phyloP scores from a whole-genome alignment of 2,329 filamentous ascomycete species.

The Ceratocystis variospora region DNA sequence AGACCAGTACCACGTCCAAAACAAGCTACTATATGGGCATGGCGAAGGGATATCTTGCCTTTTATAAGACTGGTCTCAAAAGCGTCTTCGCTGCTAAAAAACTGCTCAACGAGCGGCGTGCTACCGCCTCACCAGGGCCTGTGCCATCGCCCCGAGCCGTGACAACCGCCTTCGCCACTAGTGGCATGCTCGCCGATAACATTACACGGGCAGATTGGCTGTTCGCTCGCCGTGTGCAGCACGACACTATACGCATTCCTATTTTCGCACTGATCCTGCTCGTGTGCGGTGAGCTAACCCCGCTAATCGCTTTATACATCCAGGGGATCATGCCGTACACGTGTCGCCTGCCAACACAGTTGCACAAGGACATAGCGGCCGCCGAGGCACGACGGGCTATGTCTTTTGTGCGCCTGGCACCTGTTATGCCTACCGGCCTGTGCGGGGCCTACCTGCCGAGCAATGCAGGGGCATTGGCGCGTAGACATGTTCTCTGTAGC shows the following conservation, averaged over 20 bases:
- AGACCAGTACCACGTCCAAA: constrained; percentile 32
- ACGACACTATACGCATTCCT: constrained; percentile 66
- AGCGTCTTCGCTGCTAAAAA: constrained; percentile 56
- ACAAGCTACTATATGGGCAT: constrained; percentile 41
- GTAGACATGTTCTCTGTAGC: constrained; percentile 30
- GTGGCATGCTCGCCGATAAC: constrained; percentile 45
- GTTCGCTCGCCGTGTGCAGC: constrained; percentile 50
- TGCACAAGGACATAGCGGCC: constrained; percentile 30
- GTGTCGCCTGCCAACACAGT: constrained; percentile 69
- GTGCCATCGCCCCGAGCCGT: constrained; percentile 36
- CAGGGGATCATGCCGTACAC: constrained; percentile 61
- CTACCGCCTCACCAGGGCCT: constrained; percentile 9
- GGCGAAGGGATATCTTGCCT: constrained; percentile 63
- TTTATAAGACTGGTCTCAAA: constrained; percentile 78
- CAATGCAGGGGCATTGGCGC: constrained; percentile 19
- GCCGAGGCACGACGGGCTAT: constrained; percentile 36
- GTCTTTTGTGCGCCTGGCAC: constrained; percentile 35
- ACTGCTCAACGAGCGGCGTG: constrained; percentile 34
- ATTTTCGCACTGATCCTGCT: constrained; percentile 63
- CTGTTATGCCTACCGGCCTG: constrained; percentile 27
- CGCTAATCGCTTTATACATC: constrained; percentile 59
- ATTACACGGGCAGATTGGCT: constrained; percentile 55
- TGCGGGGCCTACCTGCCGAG: constrained; percentile 19
- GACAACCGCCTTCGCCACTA: constrained; percentile 29
- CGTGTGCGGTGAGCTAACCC: constrained; percentile 75